Conservation (phyloP, 1,284 basidiomycete species). For the Leccinum fuscescens region DNA sequence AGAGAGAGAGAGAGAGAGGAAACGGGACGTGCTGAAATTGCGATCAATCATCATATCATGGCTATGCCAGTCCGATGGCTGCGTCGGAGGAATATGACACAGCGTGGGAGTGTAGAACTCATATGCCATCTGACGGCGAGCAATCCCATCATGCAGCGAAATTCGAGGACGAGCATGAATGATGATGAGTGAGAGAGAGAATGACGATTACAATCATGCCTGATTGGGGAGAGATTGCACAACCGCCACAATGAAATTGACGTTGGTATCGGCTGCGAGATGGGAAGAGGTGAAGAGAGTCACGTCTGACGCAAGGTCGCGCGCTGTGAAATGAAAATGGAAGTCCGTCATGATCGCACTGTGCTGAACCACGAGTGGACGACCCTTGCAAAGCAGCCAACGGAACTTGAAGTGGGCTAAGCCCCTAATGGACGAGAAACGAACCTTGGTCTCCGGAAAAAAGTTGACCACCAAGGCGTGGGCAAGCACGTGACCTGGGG, state of each 20-base stretch:
- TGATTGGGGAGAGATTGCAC: constrained; percentile 1
- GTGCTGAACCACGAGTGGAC: constrained; percentile 4
- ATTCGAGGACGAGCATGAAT: background rate
- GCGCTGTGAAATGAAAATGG: constrained; percentile 26
- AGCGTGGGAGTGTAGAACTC: background rate
- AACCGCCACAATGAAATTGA: constrained; percentile 8
- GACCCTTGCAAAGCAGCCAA: constrained; percentile 14
- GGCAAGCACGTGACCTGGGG: constrained; percentile 19
- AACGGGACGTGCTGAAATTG: background rate
- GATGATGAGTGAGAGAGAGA: background rate
- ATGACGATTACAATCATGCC: constrained; percentile 3
- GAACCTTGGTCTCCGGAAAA: background rate
- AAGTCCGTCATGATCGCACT: constrained; percentile 20
- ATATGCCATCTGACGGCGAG: background rate
- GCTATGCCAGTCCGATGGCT: background rate
- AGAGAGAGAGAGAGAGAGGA: background rate
- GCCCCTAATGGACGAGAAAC: background rate
- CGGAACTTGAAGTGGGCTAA: constrained; percentile 19
- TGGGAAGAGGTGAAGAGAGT: constrained; percentile 5
- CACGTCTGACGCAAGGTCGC: constrained; percentile 3
- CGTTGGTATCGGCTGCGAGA: constrained; percentile 20
- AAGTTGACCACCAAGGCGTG: background rate
- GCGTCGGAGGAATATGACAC: background rate
- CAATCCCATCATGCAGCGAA: background rate
- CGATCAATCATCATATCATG: background rate